Percentiles rank a stretch among this genome's conserved stretches.
These are phyloP conservation scores for Thoreauomyces humboldtii DNA, from an alignment of 192 early-diverging fungal genomes.

Conservation along the genomic window DNA sequence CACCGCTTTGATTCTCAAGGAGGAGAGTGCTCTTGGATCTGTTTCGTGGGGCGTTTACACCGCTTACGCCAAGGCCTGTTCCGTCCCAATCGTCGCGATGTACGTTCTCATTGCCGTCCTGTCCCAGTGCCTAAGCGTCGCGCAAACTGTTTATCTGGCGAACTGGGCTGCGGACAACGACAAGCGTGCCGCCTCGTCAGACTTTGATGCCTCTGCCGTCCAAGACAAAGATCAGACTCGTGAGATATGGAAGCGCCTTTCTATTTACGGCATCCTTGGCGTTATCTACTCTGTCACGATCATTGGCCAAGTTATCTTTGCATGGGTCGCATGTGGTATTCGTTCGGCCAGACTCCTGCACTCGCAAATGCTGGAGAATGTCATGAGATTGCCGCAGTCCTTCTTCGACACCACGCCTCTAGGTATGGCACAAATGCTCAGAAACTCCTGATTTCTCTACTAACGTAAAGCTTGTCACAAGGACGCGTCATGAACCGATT, in stretches of 20 bases:
- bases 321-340: conserved; percentile 79
- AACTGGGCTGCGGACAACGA: conserved; percentile 53
- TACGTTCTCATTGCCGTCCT: conserved; percentile 56
- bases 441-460: too few relatives aligned
- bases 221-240: conserved; percentile 1
- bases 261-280: conserved; percentile 80
- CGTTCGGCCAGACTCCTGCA: conserved; percentile 74
- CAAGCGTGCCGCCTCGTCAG: conserved; percentile 8
- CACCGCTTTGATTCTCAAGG: conserved; percentile 64
- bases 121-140: conserved; percentile 41
- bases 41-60: conserved; percentile 80
- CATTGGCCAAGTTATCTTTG: conserved; percentile 66
- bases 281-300: conserved; percentile 64
- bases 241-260: conserved; percentile 60
- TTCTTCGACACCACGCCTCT: conserved; percentile 82
- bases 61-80: conserved; percentile 78
- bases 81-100: conserved; percentile 48
- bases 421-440: too few relatives aligned
- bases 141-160: conserved; percentile 50
- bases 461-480: too few relatives aligned
- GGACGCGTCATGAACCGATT: conserved; percentile 88
- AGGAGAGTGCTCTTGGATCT: conserved; percentile 78
- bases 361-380: conserved; percentile 69
- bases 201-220: neutral
- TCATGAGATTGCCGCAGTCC: conserved; percentile 70